These are phyloP conservation scores for Candida ortonii DNA, from an alignment of 805 yeast species.

Conservation along the genomic window DNA sequence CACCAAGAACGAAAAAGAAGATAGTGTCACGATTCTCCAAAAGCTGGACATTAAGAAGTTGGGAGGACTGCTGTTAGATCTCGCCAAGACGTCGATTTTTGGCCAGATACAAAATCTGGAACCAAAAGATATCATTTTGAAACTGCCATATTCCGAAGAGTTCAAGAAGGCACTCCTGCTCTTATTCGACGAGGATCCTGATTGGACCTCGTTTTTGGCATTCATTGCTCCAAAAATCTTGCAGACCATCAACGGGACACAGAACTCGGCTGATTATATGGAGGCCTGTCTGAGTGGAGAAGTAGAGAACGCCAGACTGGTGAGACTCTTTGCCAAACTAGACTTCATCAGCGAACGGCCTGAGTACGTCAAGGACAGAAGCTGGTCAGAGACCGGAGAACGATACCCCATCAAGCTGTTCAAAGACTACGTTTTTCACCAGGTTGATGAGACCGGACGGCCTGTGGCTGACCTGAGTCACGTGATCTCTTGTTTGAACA, in stretches of 20 bases:
- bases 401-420: constrained; percentile 72
- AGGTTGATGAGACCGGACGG: constrained; percentile 70
- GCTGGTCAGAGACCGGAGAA: constrained; percentile 76
- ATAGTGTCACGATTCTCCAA: constrained; percentile 12
- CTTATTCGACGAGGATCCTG: constrained; percentile 29
- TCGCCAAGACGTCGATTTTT: constrained; percentile 40
- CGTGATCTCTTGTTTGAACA: constrained; percentile 75
- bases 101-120: constrained; percentile 18
- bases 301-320: constrained; percentile 83
- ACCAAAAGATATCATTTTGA: constrained; percentile 25
- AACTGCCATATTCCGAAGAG: constrained; percentile 40
- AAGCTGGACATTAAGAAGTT: constrained; percentile 54
- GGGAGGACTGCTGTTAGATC: constrained; percentile 57
- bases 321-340: constrained; percentile 76
- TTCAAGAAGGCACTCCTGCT: constrained; percentile 45
- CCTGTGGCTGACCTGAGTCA: constrained; percentile 81
- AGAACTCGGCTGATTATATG: constrained; percentile 51
- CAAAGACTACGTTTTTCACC: constrained; percentile 83
- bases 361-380: constrained; percentile 50
- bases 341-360: constrained; percentile 77
- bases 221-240: constrained; percentile 45
- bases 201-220: constrained; percentile 34
- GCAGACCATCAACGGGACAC: constrained; percentile 46
- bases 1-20: constrained; percentile 32
- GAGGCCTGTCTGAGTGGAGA: constrained; percentile 67